phyloP scores from a whole-genome alignment of 2,329 filamentous ascomycete genomes.

The Cercospora sp. region DNA sequence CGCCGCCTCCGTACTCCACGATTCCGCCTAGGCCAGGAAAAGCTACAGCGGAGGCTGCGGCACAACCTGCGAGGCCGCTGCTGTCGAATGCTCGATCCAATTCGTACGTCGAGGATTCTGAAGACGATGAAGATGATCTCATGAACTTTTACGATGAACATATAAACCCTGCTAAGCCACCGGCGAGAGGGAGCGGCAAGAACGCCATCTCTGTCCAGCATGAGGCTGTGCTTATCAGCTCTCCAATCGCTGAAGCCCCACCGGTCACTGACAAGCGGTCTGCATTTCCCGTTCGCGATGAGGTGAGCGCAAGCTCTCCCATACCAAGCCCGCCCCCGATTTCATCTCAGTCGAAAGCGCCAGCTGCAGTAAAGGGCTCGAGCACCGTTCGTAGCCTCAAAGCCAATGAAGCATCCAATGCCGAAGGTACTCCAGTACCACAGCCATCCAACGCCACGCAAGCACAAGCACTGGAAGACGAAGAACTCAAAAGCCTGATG shows the following conservation, averaged over 20 bases:
- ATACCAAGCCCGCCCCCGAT: background rate
- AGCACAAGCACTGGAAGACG: constrained; percentile 13
- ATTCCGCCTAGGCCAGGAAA: constrained; percentile 31
- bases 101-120: constrained; percentile 29
- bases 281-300: background rate
- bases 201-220: background rate
- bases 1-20: constrained; percentile 50
- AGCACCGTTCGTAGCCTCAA: constrained; percentile 13
- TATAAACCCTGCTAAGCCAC: constrained; percentile 3
- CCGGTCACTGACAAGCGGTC: background rate
- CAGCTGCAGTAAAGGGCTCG: background rate
- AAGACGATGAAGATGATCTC: constrained; percentile 35
- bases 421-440: constrained; percentile 8
- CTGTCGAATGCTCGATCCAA: background rate
- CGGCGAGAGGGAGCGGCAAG: background rate
- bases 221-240: constrained; percentile 3
- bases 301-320: background rate
- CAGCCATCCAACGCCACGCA: constrained; percentile 23
- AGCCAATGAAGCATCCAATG: background rate
- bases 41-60: background rate
- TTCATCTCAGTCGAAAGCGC: background rate
- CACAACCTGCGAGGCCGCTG: background rate
- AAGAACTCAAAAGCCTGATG: constrained; percentile 17
- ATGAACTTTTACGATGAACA: constrained; percentile 28
- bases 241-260: background rate